Evolutionary conservation across 306 rosid species (phyloP).

Genomic region (Trifolium dubium): DNA sequence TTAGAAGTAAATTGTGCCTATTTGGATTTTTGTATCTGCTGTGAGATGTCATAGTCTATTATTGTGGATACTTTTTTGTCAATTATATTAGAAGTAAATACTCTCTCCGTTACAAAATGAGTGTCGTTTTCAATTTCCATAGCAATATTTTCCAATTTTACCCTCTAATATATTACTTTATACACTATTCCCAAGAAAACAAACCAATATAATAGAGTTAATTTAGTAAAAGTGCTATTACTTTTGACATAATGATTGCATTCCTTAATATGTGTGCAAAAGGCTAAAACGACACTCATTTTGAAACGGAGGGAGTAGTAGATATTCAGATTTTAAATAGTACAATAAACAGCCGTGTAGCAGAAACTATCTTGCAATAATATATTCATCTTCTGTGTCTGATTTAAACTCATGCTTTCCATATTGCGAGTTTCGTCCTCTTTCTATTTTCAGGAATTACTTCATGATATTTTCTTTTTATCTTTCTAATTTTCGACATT

Average conservation of each 20-base stretch:
- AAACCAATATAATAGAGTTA: no score
- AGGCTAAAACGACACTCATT: no score
- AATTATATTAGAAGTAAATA: slow-evolving; percentile 20
- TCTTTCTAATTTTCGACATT: slow-evolving; percentile 33
- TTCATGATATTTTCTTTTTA: slow-evolving; percentile 19
- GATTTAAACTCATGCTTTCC: slow-evolving; percentile 1
- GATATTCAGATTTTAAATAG: slow-evolving; percentile 11
- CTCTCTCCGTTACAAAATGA: no score
- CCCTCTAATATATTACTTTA: no score
- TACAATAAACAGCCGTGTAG: slow-evolving; percentile 13
- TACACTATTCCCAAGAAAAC: no score
- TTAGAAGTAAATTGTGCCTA: slow-evolving; percentile 18
- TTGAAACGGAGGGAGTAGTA: background rate
- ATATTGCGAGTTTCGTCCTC: slow-evolving; percentile 13
- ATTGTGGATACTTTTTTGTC: slow-evolving; percentile 20
- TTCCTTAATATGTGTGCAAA: no score
- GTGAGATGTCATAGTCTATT: slow-evolving; percentile 15
- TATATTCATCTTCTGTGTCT: slow-evolving; percentile 12
- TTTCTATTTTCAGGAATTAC: slow-evolving; percentile 15
- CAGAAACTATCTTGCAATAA: slow-evolving; percentile 30
- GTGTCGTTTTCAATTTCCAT: no score
- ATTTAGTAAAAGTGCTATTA: no score
- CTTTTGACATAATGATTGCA: no score
- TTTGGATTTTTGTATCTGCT: slow-evolving; percentile 13
- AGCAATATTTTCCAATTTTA: no score